Conservation (phyloP, 2,329 filamentous ascomycete genomes). For the Neophaeococcomyces aloes region DNA sequence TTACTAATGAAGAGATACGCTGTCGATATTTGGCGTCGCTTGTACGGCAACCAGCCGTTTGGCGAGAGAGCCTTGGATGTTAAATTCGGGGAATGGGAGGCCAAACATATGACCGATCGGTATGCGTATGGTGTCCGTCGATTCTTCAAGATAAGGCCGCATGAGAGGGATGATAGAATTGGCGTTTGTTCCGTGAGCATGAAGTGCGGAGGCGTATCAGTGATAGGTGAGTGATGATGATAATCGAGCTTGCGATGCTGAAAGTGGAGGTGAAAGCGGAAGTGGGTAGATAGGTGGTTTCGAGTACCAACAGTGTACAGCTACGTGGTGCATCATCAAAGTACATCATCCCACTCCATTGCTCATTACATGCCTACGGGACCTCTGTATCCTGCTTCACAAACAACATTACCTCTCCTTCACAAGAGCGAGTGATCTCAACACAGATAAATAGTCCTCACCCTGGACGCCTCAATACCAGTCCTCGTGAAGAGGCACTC, state of each 20-base stretch:
- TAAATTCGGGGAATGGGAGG: constrained; percentile 11
- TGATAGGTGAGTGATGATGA: background rate
- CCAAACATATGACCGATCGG: background rate
- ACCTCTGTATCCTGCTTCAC: too few species aligned
- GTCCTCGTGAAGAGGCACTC: too few species aligned
- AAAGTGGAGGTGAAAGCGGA: too few species aligned
- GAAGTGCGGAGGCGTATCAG: background rate
- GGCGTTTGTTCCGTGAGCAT: background rate
- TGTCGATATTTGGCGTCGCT: constrained; percentile 3
- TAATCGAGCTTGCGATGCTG: background rate
- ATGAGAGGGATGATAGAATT: constrained; percentile 6
- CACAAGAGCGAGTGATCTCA: too few species aligned
- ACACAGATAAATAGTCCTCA: too few species aligned
- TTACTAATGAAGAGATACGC: background rate
- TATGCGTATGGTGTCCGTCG: background rate
- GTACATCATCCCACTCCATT: too few species aligned
- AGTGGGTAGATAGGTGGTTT: too few species aligned
- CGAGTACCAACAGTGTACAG: too few species aligned
- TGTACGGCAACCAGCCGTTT: constrained; percentile 1
- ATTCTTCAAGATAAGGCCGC: constrained; percentile 1
- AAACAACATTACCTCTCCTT: too few species aligned
- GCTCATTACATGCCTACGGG: too few species aligned
- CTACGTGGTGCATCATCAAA: too few species aligned
- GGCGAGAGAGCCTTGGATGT: constrained; percentile 7
- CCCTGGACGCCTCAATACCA: too few species aligned